phyloP scores from a whole-genome alignment of 768 basidiomycete genomes.

The Trametes sanguinea region DNA sequence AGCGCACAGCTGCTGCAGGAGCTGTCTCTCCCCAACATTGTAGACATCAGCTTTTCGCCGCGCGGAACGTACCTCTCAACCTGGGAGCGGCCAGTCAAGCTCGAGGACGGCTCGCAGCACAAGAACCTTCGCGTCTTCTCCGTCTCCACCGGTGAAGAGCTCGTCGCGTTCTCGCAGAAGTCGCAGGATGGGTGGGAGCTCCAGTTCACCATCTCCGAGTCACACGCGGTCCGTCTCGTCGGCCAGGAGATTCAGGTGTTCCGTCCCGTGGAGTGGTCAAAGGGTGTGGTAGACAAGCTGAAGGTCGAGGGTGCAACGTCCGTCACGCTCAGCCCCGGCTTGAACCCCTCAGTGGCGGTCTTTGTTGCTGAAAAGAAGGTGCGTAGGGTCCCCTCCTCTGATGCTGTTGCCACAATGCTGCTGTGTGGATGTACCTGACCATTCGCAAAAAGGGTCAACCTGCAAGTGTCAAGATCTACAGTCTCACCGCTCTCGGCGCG shows the following conservation, averaged over 20 bases:
- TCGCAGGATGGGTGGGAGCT: constrained; percentile 89
- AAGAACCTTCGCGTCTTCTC: constrained; percentile 94
- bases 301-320: constrained; percentile 81
- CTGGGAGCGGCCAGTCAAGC: constrained; percentile 93
- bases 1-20: constrained; percentile 73
- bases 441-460: constrained; percentile 67
- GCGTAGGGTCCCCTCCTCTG: constrained; percentile 20
- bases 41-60: constrained; percentile 92
- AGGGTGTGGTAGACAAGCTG: constrained; percentile 80
- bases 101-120: constrained; percentile 88
- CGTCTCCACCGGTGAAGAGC: constrained; percentile 81
- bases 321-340: constrained; percentile 76
- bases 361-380: constrained; percentile 96
- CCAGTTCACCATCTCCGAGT: constrained; percentile 89
- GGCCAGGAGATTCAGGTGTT: constrained; percentile 83
- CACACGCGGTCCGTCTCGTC: constrained; percentile 80
- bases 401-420: too few species aligned
- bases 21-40: constrained; percentile 68
- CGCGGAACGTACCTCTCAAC: constrained; percentile 91
- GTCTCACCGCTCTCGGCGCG: constrained; percentile 59
- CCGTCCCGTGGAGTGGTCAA: constrained; percentile 76
- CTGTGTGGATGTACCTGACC: not conserved
- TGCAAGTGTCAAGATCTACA: constrained; percentile 83
- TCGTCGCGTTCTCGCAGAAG: constrained; percentile 87
- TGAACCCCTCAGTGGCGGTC: constrained; percentile 86